Base-by-base conservation (phyloP, 257 asterid species). In the Petunia axillaris region DNA sequence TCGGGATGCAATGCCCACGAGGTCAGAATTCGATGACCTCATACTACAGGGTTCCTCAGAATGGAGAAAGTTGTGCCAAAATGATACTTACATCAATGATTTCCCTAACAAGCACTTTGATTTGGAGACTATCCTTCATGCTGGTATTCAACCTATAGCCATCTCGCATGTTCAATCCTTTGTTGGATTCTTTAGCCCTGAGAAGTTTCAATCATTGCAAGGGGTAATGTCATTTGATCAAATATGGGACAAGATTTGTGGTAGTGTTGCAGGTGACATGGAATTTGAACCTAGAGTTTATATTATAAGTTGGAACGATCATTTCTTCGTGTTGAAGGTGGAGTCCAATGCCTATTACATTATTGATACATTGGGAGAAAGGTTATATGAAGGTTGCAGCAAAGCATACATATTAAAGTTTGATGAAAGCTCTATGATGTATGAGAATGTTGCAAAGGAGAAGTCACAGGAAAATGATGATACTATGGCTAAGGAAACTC, bases 301-400 rank as follows among this genome's bases (percentile, higher is more conserved):
- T 86, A 86, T 89, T n/a, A 89, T 92, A 25, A 91, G 97, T 13
- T 92, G 97, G 97, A 88, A 92, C 8, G 96, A 92, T 64, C 97
- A 93, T 88, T 90, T 93, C 87, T 90, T 91, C 70, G 93, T 91
- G 80, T 62, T 93, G 88, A 93, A 91, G 75, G 88, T 77, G 13
- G 96, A 93, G 80, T 73, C 58, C 0, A 44, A 89, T 13, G 88
- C 91, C 40, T 89, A 86, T 59, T 89, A 90, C 84, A 87, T 91
- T 75, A 87, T 93, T 40, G 94, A 93, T 81, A 89, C 96, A 0
- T 87, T 93, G 81, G 97, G 97, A 1, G 96, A 88, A 84, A 84
- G 97, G 85, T 89, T 91, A 3, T 84, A 39, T 44, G 96, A 90
- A 85, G 92, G 96, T 73, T 93, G 97, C 85, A 64, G 80, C 35